Base-by-base conservation (phyloP, 768 basidiomycete genomes). In the Amanita pallidorosea region DNA sequence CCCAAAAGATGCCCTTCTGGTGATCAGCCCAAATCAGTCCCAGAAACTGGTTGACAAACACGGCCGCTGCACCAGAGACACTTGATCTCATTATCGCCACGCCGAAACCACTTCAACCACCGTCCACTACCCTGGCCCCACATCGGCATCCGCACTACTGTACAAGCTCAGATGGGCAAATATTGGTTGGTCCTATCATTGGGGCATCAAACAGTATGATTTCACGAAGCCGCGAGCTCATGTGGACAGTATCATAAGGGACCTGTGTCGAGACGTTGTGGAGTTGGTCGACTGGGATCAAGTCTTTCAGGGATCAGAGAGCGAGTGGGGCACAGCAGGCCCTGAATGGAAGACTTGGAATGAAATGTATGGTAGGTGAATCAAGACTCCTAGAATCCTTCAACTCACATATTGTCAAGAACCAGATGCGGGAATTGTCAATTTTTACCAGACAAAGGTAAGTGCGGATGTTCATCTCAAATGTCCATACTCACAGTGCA, bases 351-450 rank as follows among this genome's bases (percentile, higher is more conserved):
- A 67, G 45, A 67, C 67, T 2, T 97, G 94, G 94, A 62, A 66
- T 20, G 70, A 83, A 22, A 82, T 80, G 2, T 98, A 97, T 60
- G 84, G 92, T 92, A 55, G 18, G 55, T 44, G 45, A 29, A 8
- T n/a, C 45, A 51, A 46, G 37, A 22, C 33, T 12, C 2, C 37
- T 31, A 45, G 33, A 47, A 51, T 36, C 41, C n/a, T 53, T 27
- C 50, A 20, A 25, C 40, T 54, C 8, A 51, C 27, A 53, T 31
- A 29, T 7, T 45, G 18, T 7, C 56, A 38, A 94, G 92, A 88
- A 61, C 91, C 94, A 3, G 95, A 99, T 60, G 94, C 93, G 9
- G 95, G 94, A 7, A 96, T 98, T 47, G 85, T 96, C 49, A 98
- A 98, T 62, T 96, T 93, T 61, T 97, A 96, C 61, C 88, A 93